Evolutionary conservation across 495 filamentous ascomycete species (phyloP), one percentile per base, ranked within the genome.

Genomic region (Friedmanniomyces simplex): DNA sequence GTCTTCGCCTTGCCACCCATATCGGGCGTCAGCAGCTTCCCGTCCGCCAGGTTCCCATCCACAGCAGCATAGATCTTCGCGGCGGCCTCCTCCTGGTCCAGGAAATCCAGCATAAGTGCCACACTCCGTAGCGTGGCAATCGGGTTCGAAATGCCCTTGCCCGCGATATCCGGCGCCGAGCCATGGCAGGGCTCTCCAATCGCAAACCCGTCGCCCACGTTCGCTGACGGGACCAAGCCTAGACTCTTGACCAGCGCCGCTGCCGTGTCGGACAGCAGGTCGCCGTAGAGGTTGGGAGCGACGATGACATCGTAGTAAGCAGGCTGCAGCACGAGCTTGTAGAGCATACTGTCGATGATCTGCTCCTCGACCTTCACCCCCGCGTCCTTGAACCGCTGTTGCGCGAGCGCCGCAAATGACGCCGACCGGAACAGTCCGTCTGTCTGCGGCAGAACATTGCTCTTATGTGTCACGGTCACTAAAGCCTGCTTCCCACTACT

Each of bases 111-210:
- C 91, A 97, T 96, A 66, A 96, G 77, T 42, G 85, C 93, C 21
- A 90, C 84, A 71, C 87, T 93, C 69, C 93, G 78, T 61, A 97
- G 78, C 18, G 91, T 99, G 43, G 93, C 93, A 68, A 99, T 89
- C 47, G 93, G 93, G 74, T 99, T 97, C 63, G 93, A 88, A 67
- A 99, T 89, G 50, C 84, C 83, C 74, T 83, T 75, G 54, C 94
- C 94, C 80, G 88, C 82, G 67, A 99, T 99, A 68, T 99, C 93
- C 11, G 93, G 93, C 48, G 93, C 93, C 67, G 82, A 87, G 25
- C 93, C 93, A 72, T 99, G 93, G 76, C 93, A 99, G 54, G 93
- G 93, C 80, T 99, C 93, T 61, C 93, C 93, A 61, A 99, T 97
- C 62, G 86, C 94, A 67, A 99, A 96, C 34, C 76, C 79, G 68